Percentiles rank a stretch among this genome's conserved stretches.
Conservation (phyloP, 805 yeast species). For the Zygoascus tannicola region DNA sequence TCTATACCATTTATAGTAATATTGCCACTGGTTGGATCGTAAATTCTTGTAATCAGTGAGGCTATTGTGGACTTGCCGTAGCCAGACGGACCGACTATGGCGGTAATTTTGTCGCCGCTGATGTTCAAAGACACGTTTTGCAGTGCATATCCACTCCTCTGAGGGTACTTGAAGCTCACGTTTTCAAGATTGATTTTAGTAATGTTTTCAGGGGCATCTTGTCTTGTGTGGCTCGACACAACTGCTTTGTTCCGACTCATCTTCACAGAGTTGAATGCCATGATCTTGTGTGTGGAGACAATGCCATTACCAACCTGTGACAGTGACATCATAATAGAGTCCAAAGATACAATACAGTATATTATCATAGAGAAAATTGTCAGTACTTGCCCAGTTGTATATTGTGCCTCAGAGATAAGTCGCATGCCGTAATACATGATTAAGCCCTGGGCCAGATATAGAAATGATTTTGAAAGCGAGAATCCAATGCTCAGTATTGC, state of each 20-base stretch:
- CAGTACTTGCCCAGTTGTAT: constrained; percentile 49
- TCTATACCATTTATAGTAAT: constrained; percentile 41
- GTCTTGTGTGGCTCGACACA: neutral
- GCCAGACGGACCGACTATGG: constrained; percentile 80
- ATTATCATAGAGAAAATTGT: constrained; percentile 62
- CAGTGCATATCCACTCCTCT: constrained; percentile 15
- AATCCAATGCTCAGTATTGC: constrained; percentile 57
- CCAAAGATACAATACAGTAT: constrained; percentile 61
- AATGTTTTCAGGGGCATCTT: neutral
- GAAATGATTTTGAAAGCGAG: constrained; percentile 45
- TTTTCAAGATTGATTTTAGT: constrained; percentile 33
- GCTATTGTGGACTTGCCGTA: constrained; percentile 81
- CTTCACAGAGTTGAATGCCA: neutral
- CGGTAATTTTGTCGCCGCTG: constrained; percentile 42
- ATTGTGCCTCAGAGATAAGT: constrained; percentile 52
- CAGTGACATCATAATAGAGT: constrained; percentile 49
- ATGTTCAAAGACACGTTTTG: constrained; percentile 34
- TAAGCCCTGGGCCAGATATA: constrained; percentile 57
- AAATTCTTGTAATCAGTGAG: constrained; percentile 46
- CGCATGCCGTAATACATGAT: constrained; percentile 72
- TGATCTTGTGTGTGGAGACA: constrained; percentile 14
- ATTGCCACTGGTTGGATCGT: constrained; percentile 32
- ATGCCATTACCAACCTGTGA: constrained; percentile 74
- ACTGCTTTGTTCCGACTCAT: neutral
- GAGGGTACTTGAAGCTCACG: constrained; percentile 34